Evolutionary conservation across 345 rosid genomes (phyloP).

Genomic region (Conringia planisiliqua): DNA sequence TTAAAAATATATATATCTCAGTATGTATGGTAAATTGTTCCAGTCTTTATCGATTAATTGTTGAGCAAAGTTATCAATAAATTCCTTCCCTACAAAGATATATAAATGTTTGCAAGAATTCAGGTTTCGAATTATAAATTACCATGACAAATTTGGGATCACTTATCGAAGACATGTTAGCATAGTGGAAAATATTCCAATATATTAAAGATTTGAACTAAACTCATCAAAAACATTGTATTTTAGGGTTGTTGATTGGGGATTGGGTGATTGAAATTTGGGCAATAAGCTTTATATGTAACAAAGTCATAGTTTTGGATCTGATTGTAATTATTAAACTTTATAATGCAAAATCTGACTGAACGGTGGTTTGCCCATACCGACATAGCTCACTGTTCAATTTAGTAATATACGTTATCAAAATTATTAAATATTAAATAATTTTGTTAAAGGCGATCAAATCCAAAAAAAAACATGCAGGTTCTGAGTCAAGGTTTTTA

Average conservation of each 20-base stretch:
- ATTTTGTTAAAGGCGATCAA: neutral
- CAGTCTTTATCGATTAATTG: conserved; percentile 3
- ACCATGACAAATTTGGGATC: neutral
- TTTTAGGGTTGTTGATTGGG: neutral
- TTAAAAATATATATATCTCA: too few species aligned
- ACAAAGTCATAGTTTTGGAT: neutral
- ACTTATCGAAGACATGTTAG: neutral
- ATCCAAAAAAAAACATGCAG: neutral
- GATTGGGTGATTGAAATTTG: neutral
- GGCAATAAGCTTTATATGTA: neutral
- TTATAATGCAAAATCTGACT: neutral
- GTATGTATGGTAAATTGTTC: conserved; percentile 18
- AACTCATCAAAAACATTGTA: neutral
- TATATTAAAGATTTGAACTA: neutral
- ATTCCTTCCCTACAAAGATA: neutral
- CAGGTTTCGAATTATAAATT: neutral
- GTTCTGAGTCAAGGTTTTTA: conserved; percentile 15
- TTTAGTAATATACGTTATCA: neutral
- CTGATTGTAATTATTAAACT: neutral
- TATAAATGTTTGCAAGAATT: neutral
- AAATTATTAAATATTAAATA: neutral
- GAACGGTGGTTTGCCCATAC: neutral
- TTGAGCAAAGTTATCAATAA: neutral
- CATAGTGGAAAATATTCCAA: neutral
- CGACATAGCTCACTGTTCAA: neutral